Evolutionary conservation across 169 alveolate genomes (phyloP), one percentile per base, ranked within the genome.

Genomic region (Pseudocohnilembus persalinus): DNA sequence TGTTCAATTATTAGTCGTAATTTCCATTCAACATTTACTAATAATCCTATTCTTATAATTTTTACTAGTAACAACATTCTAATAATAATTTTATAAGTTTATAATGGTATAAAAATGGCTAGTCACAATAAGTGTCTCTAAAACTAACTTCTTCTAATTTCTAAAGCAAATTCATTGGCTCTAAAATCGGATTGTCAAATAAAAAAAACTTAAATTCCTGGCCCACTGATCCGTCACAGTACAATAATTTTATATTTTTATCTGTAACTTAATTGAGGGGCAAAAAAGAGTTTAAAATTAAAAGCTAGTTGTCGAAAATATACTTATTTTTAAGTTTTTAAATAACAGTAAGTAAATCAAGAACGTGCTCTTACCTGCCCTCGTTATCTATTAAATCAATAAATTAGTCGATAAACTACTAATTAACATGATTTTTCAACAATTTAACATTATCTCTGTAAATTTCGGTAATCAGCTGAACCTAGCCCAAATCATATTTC

Each of bases 91-190:
- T 81, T 6, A 86, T 28, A 27, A 86, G 63, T 74, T 79, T 30
- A 29, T n/a, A 63, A 28, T 86, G 90, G 74, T 80, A 86, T 28
- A 28, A 64, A 29, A 80, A 86, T 29, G 90, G 90, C 27, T 80
- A 85, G 64, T 86, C 90, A 74, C 90, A 35, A 77, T 49, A 86
- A 74, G 90, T 86, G 75, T 86, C 90, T 75, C 86, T 74, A 76
- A 49, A 86, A 11, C 75, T 79, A 26, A 86, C 83, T n/a, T 86
- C 86, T 81, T 82, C 28, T 0, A 86, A 33, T 80, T 86, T 86
- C 29, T 73, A 35, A 15, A 63, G 64, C 29, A 80, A 81, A 27
- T 25, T 64, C 27, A 34, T 34, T 28, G 35, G 35, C 25, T 79
- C 35, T 20, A 79, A 30, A 64, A 63, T 29, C n/a, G 28, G 49